Evolutionary conservation across 192 early-diverging fungal species (phyloP).

Genomic region (Entomortierella lignicola): DNA sequence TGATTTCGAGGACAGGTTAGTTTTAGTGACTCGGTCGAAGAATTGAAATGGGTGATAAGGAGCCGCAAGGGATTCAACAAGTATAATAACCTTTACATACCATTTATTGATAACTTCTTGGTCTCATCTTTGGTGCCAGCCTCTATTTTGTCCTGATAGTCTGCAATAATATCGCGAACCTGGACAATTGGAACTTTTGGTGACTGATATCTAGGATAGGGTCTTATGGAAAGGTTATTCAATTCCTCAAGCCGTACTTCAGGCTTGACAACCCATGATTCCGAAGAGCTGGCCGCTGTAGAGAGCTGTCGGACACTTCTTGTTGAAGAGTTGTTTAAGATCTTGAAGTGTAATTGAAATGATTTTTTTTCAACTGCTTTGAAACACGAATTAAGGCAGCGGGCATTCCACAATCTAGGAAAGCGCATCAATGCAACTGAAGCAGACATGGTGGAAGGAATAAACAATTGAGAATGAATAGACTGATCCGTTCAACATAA

Average conservation of each 20-base stretch:
- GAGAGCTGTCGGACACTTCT: background rate
- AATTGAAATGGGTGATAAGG: background rate
- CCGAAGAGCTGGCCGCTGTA: background rate
- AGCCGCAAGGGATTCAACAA: background rate
- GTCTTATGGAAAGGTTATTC: constrained; percentile 9
- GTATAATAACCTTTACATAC: constrained; percentile 12
- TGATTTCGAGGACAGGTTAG: background rate
- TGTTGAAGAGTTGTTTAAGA: background rate
- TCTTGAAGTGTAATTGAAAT: background rate
- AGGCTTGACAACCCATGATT: constrained; percentile 13
- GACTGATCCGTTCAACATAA: background rate
- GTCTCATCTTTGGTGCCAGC: constrained; percentile 27
- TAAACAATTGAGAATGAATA: background rate
- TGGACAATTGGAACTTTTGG: constrained; percentile 10
- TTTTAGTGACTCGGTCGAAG: background rate
- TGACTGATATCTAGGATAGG: constrained; percentile 41
- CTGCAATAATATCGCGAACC: constrained; percentile 21
- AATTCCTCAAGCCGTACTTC: constrained; percentile 35
- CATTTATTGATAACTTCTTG: constrained; percentile 26
- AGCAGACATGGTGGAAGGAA: constrained; percentile 2
- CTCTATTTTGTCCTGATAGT: constrained; percentile 21
- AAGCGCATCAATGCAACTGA: constrained; percentile 8
- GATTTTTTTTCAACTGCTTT: background rate
- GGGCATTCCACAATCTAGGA: constrained; percentile 4
- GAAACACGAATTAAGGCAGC: background rate